Percentiles rank a stretch among this genome's conserved stretches.
Conservation (phyloP, 2,329 filamentous ascomycete species). For the Calonectria honghensis region DNA sequence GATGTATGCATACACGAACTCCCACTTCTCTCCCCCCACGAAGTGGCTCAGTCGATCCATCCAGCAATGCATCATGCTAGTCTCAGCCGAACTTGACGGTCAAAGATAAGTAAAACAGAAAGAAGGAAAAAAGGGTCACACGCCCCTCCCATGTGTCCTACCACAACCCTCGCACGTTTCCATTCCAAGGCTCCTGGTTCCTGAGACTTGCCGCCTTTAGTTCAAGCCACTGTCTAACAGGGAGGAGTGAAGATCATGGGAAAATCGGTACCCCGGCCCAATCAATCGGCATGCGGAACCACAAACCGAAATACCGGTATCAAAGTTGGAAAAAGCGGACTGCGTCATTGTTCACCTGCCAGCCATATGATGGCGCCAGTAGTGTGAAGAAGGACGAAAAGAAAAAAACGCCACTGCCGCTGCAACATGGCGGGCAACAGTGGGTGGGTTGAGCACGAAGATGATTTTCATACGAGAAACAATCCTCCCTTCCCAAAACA, state of each 20-base stretch:
- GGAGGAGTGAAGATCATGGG: background rate
- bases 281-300: slow-evolving; percentile 2
- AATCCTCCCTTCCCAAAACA: background rate
- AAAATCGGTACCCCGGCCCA: background rate
- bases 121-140: background rate
- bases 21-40: background rate
- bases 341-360: background rate
- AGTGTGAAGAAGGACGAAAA: background rate
- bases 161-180: background rate
- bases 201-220: slow-evolving; percentile 20
- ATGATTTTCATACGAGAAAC: background rate
- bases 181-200: slow-evolving; percentile 24
- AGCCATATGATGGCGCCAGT: background rate
- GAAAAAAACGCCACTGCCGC: background rate
- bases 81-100: slow-evolving; percentile 3
- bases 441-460: background rate
- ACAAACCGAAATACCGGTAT: background rate
- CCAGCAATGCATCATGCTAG: slow-evolving; percentile 21
- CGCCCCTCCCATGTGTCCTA: slow-evolving; percentile 1
- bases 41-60: slow-evolving; percentile 30
- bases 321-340: background rate
- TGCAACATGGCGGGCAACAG: background rate
- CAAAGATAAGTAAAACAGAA: slow-evolving; percentile 7
- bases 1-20: background rate
- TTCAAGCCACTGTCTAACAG: slow-evolving; percentile 24